Percentiles rank a stretch among this genome's conserved stretches.
phyloP scores from a whole-genome alignment of 2,329 filamentous ascomycete species.

The Elsinoe batatas region DNA sequence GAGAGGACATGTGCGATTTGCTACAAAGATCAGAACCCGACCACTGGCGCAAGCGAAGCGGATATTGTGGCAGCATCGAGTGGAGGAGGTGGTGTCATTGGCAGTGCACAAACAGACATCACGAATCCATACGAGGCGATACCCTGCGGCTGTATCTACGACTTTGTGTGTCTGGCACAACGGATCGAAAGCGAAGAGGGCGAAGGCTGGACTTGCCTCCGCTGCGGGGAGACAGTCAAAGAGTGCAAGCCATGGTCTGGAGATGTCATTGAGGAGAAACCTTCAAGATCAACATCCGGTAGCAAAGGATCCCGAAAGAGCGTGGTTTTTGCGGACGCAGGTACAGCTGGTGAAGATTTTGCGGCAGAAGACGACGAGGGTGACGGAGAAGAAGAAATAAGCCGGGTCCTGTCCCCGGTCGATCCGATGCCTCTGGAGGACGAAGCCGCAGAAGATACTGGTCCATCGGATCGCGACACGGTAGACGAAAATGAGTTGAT shows the following conservation, averaged over 20 bases:
- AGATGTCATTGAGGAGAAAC: slow-evolving; percentile 55
- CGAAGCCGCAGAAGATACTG: slow-evolving; percentile 19
- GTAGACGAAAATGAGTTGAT: slow-evolving; percentile 4
- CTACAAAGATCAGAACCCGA: slow-evolving; percentile 82
- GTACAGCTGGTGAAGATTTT: slow-evolving; percentile 21
- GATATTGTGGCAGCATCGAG: slow-evolving; percentile 58
- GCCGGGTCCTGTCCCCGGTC: slow-evolving; percentile 18
- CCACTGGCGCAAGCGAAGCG: slow-evolving; percentile 53
- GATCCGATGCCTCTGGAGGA: slow-evolving; percentile 25
- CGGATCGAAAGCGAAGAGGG: slow-evolving; percentile 86
- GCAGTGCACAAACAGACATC: slow-evolving; percentile 82
- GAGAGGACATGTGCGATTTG: slow-evolving; percentile 95
- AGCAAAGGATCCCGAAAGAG: slow-evolving; percentile 22
- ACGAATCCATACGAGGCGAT: slow-evolving; percentile 92
- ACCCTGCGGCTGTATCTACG: slow-evolving; percentile 86
- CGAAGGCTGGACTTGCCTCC: slow-evolving; percentile 83
- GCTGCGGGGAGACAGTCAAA: slow-evolving; percentile 74
- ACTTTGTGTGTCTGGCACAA: slow-evolving; percentile 89
- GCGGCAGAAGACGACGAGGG: slow-evolving; percentile 18
- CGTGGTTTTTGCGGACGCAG: slow-evolving; percentile 22
- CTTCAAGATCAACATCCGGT: slow-evolving; percentile 12
- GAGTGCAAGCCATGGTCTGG: slow-evolving; percentile 87
- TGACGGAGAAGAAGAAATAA: slow-evolving; percentile 13
- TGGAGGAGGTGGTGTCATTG: slow-evolving; percentile 66
- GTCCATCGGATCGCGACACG: slow-evolving; percentile 3